Percentiles rank a stretch among this genome's conserved stretches.
Conservation (phyloP, 2,329 filamentous ascomycete species). For the Westerdykella sp. region DNA sequence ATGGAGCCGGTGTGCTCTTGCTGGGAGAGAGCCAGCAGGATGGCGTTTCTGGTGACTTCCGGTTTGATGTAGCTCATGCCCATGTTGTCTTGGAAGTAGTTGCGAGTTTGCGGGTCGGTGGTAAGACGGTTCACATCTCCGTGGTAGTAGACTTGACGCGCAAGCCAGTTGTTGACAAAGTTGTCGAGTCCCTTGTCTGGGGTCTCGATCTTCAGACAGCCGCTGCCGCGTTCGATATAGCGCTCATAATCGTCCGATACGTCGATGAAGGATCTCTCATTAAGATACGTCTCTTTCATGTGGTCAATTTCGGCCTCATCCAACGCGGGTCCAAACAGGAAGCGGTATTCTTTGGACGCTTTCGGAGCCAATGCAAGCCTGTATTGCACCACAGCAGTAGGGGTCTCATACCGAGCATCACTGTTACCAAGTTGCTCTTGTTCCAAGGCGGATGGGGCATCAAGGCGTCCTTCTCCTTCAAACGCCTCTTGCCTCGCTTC, state of each 20-base stretch:
- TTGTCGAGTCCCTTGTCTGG: slow-evolving; percentile 52
- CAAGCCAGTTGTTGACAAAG: slow-evolving; percentile 55
- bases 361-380: slow-evolving; percentile 37
- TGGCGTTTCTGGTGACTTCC: slow-evolving; percentile 43
- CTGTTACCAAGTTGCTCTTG: slow-evolving; percentile 39
- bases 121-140: slow-evolving; percentile 54
- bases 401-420: slow-evolving; percentile 52
- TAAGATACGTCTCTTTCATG: slow-evolving; percentile 47
- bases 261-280: slow-evolving; percentile 44
- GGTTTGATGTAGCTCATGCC: slow-evolving; percentile 55
- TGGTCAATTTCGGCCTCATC: slow-evolving; percentile 47
- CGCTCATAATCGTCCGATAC: slow-evolving; percentile 44
- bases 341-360: slow-evolving; percentile 46
- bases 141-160: slow-evolving; percentile 54
- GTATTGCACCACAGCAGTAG: slow-evolving; percentile 51
- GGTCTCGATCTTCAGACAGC: slow-evolving; percentile 49
- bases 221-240: slow-evolving; percentile 48
- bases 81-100: slow-evolving; percentile 57
- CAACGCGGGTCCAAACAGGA: slow-evolving; percentile 51
- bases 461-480: slow-evolving; percentile 52
- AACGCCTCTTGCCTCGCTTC: slow-evolving; percentile 49
- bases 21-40: slow-evolving; percentile 48
- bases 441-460: slow-evolving; percentile 45
- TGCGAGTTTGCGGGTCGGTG: slow-evolving; percentile 54
- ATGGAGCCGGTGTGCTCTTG: slow-evolving; percentile 52